A percentile compares a stretch with the other conserved stretches of the same genome.
Evolutionary conservation across 495 filamentous ascomycete genomes (phyloP).

Genomic region (Podospora pseudopauciseta): DNA sequence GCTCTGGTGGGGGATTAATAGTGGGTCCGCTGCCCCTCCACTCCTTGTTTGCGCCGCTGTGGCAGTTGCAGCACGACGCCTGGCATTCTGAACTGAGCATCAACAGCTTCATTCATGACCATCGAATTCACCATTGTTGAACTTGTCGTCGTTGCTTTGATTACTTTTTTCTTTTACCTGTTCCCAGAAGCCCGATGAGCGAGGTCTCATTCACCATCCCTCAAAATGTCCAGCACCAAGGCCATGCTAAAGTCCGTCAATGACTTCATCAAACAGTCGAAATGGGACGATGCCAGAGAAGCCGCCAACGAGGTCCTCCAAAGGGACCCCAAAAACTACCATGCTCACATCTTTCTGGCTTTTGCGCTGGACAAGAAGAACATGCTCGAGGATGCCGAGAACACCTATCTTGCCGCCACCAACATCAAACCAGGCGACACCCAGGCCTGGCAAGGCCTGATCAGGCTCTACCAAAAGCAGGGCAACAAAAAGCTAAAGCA

Average conservation of each 20-base stretch:
- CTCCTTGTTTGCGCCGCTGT: background rate
- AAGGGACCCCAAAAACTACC: slow-evolving; percentile 74
- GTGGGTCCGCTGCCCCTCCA: background rate
- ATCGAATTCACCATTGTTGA: background rate
- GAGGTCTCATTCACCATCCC: background rate
- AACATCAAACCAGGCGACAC: slow-evolving; percentile 47
- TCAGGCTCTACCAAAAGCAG: slow-evolving; percentile 78
- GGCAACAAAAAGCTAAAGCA: slow-evolving; percentile 61
- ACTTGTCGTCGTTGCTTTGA: background rate
- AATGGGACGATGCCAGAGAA: slow-evolving; percentile 68
- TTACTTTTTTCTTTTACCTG: background rate
- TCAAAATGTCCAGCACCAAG: slow-evolving; percentile 57
- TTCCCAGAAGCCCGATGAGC: background rate
- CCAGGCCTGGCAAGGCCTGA: slow-evolving; percentile 86
- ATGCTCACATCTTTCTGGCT: slow-evolving; percentile 77
- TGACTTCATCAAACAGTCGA: slow-evolving; percentile 70
- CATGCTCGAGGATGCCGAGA: slow-evolving; percentile 65
- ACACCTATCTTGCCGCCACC: slow-evolving; percentile 72
- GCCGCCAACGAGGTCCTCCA: slow-evolving; percentile 64
- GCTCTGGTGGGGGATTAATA: background rate
- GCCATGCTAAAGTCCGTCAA: slow-evolving; percentile 79
- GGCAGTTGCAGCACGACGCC: background rate
- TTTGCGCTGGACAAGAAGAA: slow-evolving; percentile 74
- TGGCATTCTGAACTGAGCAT: background rate
- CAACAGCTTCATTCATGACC: background rate